These are phyloP conservation scores for Apiosordaria backusii DNA, from an alignment of 495 filamentous ascomycete genomes.

Conservation along the genomic window DNA sequence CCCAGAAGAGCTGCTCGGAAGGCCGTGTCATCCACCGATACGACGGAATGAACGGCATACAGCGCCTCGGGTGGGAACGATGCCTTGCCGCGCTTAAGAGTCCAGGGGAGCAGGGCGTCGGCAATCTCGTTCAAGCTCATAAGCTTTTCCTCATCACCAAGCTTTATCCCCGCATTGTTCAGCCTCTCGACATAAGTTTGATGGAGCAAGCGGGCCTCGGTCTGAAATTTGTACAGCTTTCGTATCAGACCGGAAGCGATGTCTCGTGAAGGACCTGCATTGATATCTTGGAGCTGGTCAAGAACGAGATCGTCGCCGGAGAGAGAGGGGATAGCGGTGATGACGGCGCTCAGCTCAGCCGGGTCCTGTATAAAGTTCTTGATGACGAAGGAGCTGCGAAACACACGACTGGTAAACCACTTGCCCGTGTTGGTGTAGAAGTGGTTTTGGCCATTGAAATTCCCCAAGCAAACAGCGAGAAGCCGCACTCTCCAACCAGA, in stretches of 20 bases:
- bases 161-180: constrained; percentile 45
- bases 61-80: constrained; percentile 53
- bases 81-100: constrained; percentile 44
- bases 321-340: constrained; percentile 55
- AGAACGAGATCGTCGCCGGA: constrained; percentile 30
- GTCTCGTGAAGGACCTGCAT: constrained; percentile 50
- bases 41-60: constrained; percentile 64
- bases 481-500: constrained; percentile 38
- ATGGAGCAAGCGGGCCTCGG: constrained; percentile 50
- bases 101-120: constrained; percentile 41
- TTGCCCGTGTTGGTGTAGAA: constrained; percentile 71
- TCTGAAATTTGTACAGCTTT: constrained; percentile 51
- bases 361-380: constrained; percentile 56
- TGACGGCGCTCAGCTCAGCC: constrained; percentile 54
- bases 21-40: constrained; percentile 53
- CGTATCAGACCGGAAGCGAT: constrained; percentile 47
- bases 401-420: constrained; percentile 57
- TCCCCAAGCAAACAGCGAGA: constrained; percentile 67
- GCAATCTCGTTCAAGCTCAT: constrained; percentile 64
- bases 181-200: constrained; percentile 48
- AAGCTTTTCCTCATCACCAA: constrained; percentile 50
- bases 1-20: constrained; percentile 39
- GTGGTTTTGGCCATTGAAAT: constrained; percentile 58
- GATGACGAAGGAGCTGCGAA: constrained; percentile 57
- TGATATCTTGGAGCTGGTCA: constrained; percentile 47